Evolutionary conservation across 352 stramenopile genomes (phyloP).

Genomic region (Phytophthora agathidicida): DNA sequence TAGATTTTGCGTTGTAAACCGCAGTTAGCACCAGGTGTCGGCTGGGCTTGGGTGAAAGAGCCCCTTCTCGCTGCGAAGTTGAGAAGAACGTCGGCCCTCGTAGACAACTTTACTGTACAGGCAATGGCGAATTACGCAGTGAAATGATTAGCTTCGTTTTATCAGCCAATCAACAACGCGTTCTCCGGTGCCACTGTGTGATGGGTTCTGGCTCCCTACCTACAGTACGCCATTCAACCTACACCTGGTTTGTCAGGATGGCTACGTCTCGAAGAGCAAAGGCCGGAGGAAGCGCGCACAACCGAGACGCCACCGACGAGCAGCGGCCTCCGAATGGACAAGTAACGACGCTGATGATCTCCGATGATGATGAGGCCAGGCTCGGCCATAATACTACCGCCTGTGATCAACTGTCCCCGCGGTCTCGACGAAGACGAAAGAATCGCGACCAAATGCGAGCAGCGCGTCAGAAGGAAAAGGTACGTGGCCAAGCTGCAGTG

Average conservation of each 20-base stretch:
- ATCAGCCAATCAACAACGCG: conserved; percentile 8
- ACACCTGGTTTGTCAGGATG: conserved; percentile 6
- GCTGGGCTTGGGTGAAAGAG: too few species aligned
- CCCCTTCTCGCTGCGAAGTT: too few species aligned
- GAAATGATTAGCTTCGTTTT: too few species aligned
- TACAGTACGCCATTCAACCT: background rate
- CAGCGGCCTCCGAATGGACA: background rate
- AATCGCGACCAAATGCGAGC: conserved; percentile 65
- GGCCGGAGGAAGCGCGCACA: background rate
- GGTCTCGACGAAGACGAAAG: conserved; percentile 51
- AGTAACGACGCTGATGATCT: conserved; percentile 3
- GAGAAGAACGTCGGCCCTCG: too few species aligned
- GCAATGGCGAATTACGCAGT: background rate
- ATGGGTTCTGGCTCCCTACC: conserved; percentile 4
- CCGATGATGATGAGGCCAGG: conserved; percentile 6
- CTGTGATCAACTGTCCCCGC: conserved; percentile 41
- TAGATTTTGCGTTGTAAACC: too few species aligned
- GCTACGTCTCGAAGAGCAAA: background rate
- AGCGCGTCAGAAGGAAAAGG: conserved; percentile 50
- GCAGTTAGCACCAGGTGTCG: too few species aligned
- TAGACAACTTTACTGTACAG: too few species aligned
- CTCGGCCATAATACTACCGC: background rate
- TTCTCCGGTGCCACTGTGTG: background rate
- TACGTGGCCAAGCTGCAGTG: conserved; percentile 8
- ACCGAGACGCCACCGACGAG: conserved; percentile 1